These are phyloP conservation scores for Podila epigama DNA, from an alignment of 192 early-diverging fungal genomes.

Conservation along the genomic window DNA sequence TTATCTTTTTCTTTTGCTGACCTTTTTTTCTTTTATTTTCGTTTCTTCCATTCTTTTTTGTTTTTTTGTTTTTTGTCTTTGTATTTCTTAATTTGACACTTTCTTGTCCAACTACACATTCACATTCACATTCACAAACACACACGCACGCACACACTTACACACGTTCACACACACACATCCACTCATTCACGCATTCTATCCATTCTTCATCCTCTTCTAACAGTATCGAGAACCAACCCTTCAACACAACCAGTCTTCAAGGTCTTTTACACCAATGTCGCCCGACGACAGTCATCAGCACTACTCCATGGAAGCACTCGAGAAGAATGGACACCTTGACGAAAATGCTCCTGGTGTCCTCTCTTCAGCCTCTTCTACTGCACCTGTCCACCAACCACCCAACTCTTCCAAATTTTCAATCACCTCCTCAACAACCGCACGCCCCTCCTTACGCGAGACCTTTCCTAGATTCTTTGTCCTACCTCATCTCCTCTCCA, in stretches of 20 bases:
- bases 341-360: not conserved
- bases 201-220: no score
- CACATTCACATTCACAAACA: not conserved
- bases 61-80: not conserved
- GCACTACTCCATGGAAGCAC: not conserved
- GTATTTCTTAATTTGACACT: not conserved
- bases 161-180: no score
- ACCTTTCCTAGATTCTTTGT: constrained; percentile 41
- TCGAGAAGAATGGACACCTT: not conserved
- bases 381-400: constrained; percentile 4
- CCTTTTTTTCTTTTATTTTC: not conserved
- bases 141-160: not conserved
- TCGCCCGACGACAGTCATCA: not conserved
- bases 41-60: not conserved
- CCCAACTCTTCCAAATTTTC: not conserved
- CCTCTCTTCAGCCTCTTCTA: not conserved
- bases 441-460: not conserved
- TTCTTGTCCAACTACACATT: not conserved
- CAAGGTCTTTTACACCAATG: not conserved
- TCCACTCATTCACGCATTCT: no score
- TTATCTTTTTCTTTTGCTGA: not conserved
- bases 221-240: no score
- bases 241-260: not conserved
- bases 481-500: constrained; percentile 35
- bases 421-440: not conserved